Percentiles rank a stretch among this genome's conserved stretches.
Evolutionary conservation across 192 early-diverging fungal species (phyloP).

Genomic region (Oehlia diaphana): DNA sequence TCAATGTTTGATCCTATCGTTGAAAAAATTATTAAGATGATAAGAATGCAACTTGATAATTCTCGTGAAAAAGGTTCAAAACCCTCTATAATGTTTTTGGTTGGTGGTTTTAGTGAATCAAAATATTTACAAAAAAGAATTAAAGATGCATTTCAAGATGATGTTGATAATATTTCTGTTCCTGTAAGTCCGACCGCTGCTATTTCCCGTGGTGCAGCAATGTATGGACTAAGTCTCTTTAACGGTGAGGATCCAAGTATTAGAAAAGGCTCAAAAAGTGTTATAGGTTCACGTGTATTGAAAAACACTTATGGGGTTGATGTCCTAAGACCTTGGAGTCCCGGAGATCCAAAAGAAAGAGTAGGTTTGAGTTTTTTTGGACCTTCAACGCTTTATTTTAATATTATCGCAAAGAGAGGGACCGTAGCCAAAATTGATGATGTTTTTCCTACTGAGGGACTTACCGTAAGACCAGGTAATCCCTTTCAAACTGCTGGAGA

Average conservation of each 20-base stretch:
- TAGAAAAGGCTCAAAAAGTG: not conserved
- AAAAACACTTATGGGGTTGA: not conserved
- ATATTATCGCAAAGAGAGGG: not conserved
- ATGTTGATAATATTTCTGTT: conserved; percentile 12
- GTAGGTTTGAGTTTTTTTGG: too few relatives aligned
- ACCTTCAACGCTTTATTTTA: not conserved
- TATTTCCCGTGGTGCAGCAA: conserved; percentile 43
- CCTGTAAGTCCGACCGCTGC: conserved; percentile 50
- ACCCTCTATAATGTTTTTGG: not conserved
- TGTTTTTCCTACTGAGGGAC: not conserved
- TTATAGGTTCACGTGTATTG: conserved; percentile 24
- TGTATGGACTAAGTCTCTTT: not conserved
- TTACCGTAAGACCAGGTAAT: not conserved
- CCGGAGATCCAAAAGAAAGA: too few relatives aligned
- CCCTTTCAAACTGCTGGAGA: not conserved
- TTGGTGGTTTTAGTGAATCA: not conserved
- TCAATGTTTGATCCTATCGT: not conserved
- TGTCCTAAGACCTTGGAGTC: not conserved
- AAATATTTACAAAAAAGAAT: not conserved
- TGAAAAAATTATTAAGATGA: not conserved
- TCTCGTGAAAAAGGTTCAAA: not conserved
- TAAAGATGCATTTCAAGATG: not conserved
- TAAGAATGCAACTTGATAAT: not conserved
- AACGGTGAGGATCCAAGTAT: conserved; percentile 44
- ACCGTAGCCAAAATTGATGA: not conserved